Conservation (phyloP, 768 basidiomycete species). For the Pleurotus giganteus region DNA sequence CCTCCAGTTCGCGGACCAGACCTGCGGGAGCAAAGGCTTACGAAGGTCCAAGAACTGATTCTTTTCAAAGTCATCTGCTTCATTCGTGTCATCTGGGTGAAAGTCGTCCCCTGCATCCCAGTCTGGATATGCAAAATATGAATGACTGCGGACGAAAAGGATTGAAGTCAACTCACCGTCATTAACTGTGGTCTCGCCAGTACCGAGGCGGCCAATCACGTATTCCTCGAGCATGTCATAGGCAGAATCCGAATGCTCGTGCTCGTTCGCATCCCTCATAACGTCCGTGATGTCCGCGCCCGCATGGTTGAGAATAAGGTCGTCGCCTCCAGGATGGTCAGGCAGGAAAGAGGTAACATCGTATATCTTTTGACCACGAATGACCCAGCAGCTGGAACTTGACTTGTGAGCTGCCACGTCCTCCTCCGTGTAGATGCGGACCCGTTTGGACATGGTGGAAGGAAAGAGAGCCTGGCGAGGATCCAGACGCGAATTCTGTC, state of each 20-base stretch:
- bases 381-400: conserved; percentile 74
- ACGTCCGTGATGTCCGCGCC: conserved; percentile 77
- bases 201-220: conserved; percentile 78
- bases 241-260: conserved; percentile 89
- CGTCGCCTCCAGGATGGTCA: conserved; percentile 96
- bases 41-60: conserved; percentile 90
- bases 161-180: conserved; percentile 53
- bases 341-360: conserved; percentile 80
- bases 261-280: conserved; percentile 80
- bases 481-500: not conserved
- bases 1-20: conserved; percentile 88
- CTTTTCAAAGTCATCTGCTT: conserved; percentile 77
- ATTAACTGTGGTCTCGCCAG: conserved; percentile 67
- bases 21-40: conserved; percentile 80
- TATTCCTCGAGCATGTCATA: conserved; percentile 93
- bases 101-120: conserved; percentile 92
- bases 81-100: conserved; percentile 86
- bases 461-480: not conserved
- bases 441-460: conserved; percentile 58
- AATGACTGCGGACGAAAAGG: not conserved
- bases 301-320: conserved; percentile 78
- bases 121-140: conserved; percentile 45
- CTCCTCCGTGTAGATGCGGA: conserved; percentile 71
- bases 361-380: conserved; percentile 81
- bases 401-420: conserved; percentile 70